Evolutionary conservation across 371 early-diverging fungal species (phyloP).

Genomic region (Mucor irregularis): DNA sequence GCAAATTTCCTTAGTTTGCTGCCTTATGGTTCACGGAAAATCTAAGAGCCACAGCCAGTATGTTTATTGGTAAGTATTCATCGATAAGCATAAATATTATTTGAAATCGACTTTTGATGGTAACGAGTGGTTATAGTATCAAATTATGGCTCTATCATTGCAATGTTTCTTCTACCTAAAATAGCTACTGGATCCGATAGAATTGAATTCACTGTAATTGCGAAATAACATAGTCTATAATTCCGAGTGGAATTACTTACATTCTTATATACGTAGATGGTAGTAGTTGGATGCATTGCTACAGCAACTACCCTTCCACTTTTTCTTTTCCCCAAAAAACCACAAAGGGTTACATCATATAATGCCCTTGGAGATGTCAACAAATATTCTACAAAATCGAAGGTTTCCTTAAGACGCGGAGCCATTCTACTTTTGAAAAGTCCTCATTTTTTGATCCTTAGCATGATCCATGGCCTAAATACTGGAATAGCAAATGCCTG

Average conservation of each 20-base stretch:
- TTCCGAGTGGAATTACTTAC: not conserved
- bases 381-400: not conserved
- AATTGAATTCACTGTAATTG: constrained; percentile 36
- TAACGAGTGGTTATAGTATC: no score
- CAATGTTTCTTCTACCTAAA: constrained; percentile 50
- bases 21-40: constrained; percentile 62
- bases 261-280: constrained; percentile 27
- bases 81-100: not conserved
- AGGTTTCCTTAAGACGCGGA: constrained; percentile 40
- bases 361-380: not conserved
- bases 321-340: constrained; percentile 47
- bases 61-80: constrained; percentile 32
- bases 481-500: constrained; percentile 68
- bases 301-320: constrained; percentile 48
- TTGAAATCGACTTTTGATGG: not conserved
- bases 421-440: constrained; percentile 51
- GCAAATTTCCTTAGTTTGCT: constrained; percentile 34
- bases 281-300: constrained; percentile 50
- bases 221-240: no score
- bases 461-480: constrained; percentile 55
- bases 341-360: constrained; percentile 48
- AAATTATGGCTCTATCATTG: constrained; percentile 51
- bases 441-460: constrained; percentile 56
- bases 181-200: constrained; percentile 47
- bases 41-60: constrained; percentile 58